Percentiles rank a stretch among this genome's conserved stretches.
Conservation (phyloP, 768 basidiomycete genomes). For the Auriscalpium orientale region DNA sequence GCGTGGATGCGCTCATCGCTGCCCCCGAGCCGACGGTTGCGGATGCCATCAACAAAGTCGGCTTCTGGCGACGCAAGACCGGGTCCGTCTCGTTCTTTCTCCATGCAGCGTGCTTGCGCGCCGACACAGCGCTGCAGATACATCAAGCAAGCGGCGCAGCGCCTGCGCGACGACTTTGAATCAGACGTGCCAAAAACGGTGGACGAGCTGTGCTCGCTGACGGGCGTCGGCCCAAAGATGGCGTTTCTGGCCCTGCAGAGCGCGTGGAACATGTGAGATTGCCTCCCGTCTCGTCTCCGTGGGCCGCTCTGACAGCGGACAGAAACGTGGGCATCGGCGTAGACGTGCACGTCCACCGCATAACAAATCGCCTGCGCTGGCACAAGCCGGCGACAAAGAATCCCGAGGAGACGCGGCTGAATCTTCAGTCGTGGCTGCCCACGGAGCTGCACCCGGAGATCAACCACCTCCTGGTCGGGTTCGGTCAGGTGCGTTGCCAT, state of each 20-base stretch:
- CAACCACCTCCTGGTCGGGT: conserved; percentile 76
- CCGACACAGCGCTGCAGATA: conserved; percentile 37
- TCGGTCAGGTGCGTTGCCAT: conserved; percentile 58
- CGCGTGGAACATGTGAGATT: conserved; percentile 72
- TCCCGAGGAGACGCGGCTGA: conserved; percentile 85
- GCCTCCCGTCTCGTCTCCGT: not conserved
- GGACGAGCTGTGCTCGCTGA: conserved; percentile 79
- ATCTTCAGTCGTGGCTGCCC: conserved; percentile 81
- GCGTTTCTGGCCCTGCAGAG: conserved; percentile 78
- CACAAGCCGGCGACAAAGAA: conserved; percentile 77
- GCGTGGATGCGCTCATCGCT: conserved; percentile 57
- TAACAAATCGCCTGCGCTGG: conserved; percentile 91
- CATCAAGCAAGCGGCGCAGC: conserved; percentile 64
- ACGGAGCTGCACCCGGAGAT: conserved; percentile 65
- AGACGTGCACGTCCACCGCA: conserved; percentile 92
- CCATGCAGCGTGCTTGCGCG: not conserved
- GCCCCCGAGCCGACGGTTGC: conserved; percentile 60
- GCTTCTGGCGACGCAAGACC: conserved; percentile 88
- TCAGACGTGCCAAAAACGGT: conserved; percentile 86
- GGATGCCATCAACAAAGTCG: conserved; percentile 79
- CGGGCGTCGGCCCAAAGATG: conserved; percentile 97
- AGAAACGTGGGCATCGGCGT: conserved; percentile 91
- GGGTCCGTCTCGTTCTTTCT: conserved; percentile 37
- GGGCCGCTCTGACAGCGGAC: not conserved
- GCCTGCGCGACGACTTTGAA: conserved; percentile 61